A percentile compares a stretch with the other conserved stretches of the same genome.
These are phyloP conservation scores for Herpetomonas muscarum DNA, from an alignment of 208 protist species.

Conservation along the genomic window DNA sequence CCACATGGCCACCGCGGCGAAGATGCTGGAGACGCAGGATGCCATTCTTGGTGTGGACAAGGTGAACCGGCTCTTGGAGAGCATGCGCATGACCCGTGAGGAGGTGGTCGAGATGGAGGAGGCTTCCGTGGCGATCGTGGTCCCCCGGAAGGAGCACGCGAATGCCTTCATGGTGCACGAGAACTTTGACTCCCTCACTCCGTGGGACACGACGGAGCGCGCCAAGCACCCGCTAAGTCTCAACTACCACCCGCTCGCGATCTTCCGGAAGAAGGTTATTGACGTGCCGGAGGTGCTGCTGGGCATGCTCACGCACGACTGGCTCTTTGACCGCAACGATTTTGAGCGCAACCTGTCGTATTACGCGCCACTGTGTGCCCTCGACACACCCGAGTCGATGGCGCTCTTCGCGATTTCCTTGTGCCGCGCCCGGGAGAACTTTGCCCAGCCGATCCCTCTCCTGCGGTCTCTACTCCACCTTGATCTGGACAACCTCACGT, in stretches of 20 bases:
- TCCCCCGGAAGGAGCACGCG: conserved; percentile 57
- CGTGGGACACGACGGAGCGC: conserved; percentile 57
- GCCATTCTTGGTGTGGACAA: conserved; percentile 38
- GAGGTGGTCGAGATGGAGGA: conserved; percentile 59
- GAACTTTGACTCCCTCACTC: conserved; percentile 72
- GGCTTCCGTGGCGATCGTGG: conserved; percentile 46
- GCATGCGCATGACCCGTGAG: conserved; percentile 55
- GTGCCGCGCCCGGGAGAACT: conserved; percentile 51
- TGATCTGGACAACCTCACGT: conserved; percentile 86
- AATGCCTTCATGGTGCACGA: conserved; percentile 87
- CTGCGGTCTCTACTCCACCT: conserved; percentile 71
- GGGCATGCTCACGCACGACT: conserved; percentile 75
- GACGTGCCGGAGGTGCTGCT: conserved; percentile 88
- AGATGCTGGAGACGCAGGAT: conserved; percentile 46
- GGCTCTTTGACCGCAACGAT: conserved; percentile 72
- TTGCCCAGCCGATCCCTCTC: conserved; percentile 70
- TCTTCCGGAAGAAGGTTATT: conserved; percentile 82
- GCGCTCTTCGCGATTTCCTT: conserved; percentile 68
- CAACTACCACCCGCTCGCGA: conserved; percentile 89
- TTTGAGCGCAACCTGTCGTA: conserved; percentile 73
- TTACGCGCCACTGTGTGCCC: conserved; percentile 81
- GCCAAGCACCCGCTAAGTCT: conserved; percentile 74
- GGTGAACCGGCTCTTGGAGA: conserved; percentile 38
- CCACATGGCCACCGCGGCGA: conserved; percentile 57
- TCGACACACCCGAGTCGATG: conserved; percentile 79